Percentiles rank a stretch among this genome's conserved stretches.
Conservation (phyloP, 2,329 filamentous ascomycete species). For the Ceratocystis eucalypticola region DNA sequence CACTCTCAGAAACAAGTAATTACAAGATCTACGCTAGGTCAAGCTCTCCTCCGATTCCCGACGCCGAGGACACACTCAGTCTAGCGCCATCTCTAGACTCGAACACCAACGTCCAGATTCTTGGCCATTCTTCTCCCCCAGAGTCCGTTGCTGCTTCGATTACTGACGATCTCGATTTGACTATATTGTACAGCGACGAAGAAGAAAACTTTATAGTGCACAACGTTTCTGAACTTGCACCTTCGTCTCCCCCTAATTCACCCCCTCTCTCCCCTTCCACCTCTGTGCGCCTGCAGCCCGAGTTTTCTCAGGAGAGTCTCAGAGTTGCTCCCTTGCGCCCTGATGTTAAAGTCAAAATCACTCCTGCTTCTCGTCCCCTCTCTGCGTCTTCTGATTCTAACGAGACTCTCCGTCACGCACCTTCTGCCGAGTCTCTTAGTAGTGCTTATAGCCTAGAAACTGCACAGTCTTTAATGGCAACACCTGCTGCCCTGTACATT, state of each 20-base stretch:
- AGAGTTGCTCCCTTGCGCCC: constrained; percentile 42
- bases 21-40: constrained; percentile 39
- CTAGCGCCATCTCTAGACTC: constrained; percentile 29
- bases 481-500: constrained; percentile 31
- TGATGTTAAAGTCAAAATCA: constrained; percentile 27
- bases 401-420: constrained; percentile 38
- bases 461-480: constrained; percentile 28
- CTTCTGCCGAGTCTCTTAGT: constrained; percentile 43
- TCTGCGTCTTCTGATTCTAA: constrained; percentile 27
- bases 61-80: constrained; percentile 25
- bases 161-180: constrained; percentile 40
- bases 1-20: constrained; percentile 38
- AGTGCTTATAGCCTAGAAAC: constrained; percentile 40
- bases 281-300: constrained; percentile 24
- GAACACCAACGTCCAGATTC: constrained; percentile 36
- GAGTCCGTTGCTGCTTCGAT: constrained; percentile 29
- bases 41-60: constrained; percentile 28
- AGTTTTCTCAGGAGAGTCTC: constrained; percentile 49
- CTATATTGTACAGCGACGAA: constrained; percentile 23
- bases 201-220: constrained; percentile 20
- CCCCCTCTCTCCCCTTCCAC: constrained; percentile 10
- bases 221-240: constrained; percentile 20
- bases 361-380: constrained; percentile 16
- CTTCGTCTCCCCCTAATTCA: constrained; percentile 22
- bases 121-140: constrained; percentile 38